Conservation (phyloP, 768 basidiomycete species). For the Leucosporidium creatinivorum region DNA sequence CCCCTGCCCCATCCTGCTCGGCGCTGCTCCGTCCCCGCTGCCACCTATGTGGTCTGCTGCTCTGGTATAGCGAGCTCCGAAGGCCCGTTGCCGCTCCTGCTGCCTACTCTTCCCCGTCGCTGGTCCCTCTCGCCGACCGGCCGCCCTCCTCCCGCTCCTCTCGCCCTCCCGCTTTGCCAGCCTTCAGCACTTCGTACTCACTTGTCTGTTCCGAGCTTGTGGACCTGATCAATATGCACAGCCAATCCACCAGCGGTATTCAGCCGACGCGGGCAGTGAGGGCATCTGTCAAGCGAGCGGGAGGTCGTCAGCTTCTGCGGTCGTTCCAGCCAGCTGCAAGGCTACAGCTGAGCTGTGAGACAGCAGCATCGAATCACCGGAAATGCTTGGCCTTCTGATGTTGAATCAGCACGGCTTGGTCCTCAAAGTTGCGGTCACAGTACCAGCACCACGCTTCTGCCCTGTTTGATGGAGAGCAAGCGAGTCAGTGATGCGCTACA, state of each 20-base stretch:
- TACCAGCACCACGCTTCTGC: conserved; percentile 85
- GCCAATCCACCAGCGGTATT: conserved; percentile 97
- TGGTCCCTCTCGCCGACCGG: too few relatives aligned
- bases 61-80: too few relatives aligned
- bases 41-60: too few relatives aligned
- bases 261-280: conserved; percentile 85
- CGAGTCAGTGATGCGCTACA: not conserved
- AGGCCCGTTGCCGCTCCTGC: not conserved
- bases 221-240: conserved; percentile 97
- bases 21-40: too few relatives aligned
- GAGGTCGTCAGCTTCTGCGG: not conserved
- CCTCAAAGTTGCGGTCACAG: conserved; percentile 90
- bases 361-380: conserved; percentile 46
- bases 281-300: conserved; percentile 47
- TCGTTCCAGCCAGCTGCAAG: not conserved
- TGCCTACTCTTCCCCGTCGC: too few relatives aligned
- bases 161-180: too few relatives aligned
- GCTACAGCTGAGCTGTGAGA: too few relatives aligned
- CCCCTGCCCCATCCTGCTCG: too few relatives aligned
- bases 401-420: conserved; percentile 82
- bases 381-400: conserved; percentile 99
- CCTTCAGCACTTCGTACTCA: conserved; percentile 41
- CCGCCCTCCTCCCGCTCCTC: not conserved
- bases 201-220: conserved; percentile 96
- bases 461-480: not conserved